Evolutionary conservation across 2,329 filamentous ascomycete species (phyloP).

Genomic region (Periconia macrospinosa): DNA sequence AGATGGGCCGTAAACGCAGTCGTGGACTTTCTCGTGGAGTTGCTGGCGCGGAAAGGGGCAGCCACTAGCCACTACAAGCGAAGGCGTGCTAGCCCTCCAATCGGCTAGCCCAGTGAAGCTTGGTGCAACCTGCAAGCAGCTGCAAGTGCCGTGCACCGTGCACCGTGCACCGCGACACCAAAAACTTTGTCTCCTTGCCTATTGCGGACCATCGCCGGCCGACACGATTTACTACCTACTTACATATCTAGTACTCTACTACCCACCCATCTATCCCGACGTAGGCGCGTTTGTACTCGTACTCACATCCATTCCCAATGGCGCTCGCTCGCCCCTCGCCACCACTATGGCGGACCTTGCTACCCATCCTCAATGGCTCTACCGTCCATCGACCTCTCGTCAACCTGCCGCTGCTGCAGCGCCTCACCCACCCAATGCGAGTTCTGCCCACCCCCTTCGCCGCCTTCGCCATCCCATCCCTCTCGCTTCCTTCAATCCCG

Average conservation of each 20-base stretch:
- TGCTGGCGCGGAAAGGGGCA: conserved; percentile 45
- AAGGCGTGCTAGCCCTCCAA: conserved; percentile 32
- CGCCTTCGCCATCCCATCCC: conserved; percentile 55
- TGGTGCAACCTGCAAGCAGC: conserved; percentile 1
- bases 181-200: background rate
- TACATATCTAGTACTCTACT: no score
- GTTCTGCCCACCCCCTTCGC: conserved; percentile 64
- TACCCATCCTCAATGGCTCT: conserved; percentile 54
- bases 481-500: conserved; percentile 38
- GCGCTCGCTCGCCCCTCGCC: conserved; percentile 46
- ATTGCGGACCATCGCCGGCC: background rate
- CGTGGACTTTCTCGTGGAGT: conserved; percentile 42
- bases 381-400: conserved; percentile 44
- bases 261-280: conserved; percentile 9
- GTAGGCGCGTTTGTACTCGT: background rate
- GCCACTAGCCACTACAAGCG: conserved; percentile 42
- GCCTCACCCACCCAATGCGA: conserved; percentile 53
- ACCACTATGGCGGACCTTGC: conserved; percentile 53
- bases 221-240: background rate
- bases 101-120: conserved; percentile 18
- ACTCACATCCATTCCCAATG: conserved; percentile 16
- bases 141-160: no score
- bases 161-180: conserved; percentile 4
- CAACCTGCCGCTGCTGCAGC: conserved; percentile 46
- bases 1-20: conserved; percentile 29